Percentiles rank a stretch among this genome's conserved stretches.
phyloP scores from a whole-genome alignment of 495 filamentous ascomycete species.

The Choiromyces venosus region DNA sequence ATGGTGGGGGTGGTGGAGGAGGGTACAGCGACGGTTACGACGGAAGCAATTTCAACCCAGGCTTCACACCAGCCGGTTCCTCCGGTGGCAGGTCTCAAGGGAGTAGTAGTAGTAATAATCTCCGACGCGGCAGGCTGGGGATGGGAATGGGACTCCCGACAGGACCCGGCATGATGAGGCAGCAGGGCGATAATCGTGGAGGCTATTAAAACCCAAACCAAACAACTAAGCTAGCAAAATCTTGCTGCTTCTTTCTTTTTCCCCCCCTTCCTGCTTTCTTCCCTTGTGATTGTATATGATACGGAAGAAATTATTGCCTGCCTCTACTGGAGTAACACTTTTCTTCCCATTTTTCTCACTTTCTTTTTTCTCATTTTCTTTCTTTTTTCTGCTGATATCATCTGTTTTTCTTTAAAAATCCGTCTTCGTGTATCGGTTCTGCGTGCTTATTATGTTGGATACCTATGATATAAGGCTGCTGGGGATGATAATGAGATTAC shows the following conservation, averaged over 20 bases:
- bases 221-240: neutral
- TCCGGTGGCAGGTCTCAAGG: conserved; percentile 37
- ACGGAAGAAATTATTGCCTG: neutral
- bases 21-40: conserved; percentile 26
- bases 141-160: conserved; percentile 47
- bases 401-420: neutral
- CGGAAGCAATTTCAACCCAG: conserved; percentile 46
- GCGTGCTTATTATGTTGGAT: neutral
- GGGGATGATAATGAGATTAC: neutral
- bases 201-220: conserved; percentile 14
- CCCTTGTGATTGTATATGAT: neutral
- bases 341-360: too few species aligned
- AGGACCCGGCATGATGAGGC: conserved; percentile 44
- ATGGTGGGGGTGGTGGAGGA: conserved; percentile 16
- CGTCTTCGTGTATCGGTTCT: neutral
- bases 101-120: conserved; percentile 10
- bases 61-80: conserved; percentile 46
- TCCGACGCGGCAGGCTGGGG: conserved; percentile 15
- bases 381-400: neutral
- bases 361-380: neutral
- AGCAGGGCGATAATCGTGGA: conserved; percentile 14
- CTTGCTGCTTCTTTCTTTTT: neutral
- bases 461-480: neutral
- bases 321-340: neutral
- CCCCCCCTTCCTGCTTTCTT: too few species aligned